phyloP scores from a whole-genome alignment of 805 yeast species.

The Clavispora carvajalis region DNA sequence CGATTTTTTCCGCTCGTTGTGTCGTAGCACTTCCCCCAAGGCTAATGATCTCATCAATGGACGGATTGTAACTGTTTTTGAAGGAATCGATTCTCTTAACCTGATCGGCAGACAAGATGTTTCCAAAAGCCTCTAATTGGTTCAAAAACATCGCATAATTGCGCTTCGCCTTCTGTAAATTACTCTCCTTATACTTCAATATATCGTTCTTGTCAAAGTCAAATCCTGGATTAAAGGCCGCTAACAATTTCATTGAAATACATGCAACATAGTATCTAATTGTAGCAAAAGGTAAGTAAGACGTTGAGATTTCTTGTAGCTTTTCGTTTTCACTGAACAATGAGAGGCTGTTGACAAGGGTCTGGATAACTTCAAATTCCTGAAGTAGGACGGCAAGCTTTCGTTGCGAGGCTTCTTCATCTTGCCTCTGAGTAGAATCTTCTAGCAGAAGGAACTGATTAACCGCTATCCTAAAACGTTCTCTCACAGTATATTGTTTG shows the following conservation, averaged over 20 bases:
- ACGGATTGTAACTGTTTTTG: slow-evolving; percentile 36
- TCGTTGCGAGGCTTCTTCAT: slow-evolving; percentile 38
- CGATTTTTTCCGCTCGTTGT: slow-evolving; percentile 69
- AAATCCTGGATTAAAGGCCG: slow-evolving; percentile 1
- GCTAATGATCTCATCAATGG: slow-evolving; percentile 28
- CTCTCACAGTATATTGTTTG: slow-evolving; percentile 7
- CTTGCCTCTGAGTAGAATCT: slow-evolving; percentile 28
- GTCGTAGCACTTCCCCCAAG: slow-evolving; percentile 32
- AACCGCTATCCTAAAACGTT: slow-evolving; percentile 5
- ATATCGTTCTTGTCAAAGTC: slow-evolving; percentile 10
- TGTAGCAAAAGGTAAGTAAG: slow-evolving; percentile 54
- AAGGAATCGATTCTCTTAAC: slow-evolving; percentile 34
- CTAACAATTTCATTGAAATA: slow-evolving; percentile 15
- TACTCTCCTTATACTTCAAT: slow-evolving; percentile 20
- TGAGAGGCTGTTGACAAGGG: slow-evolving; percentile 41
- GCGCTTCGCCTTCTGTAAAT: slow-evolving; percentile 31
- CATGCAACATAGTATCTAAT: slow-evolving; percentile 54
- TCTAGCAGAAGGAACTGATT: slow-evolving; percentile 2
- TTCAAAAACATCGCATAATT: slow-evolving; percentile 32
- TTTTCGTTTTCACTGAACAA: slow-evolving; percentile 71
- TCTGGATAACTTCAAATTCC: slow-evolving; percentile 41
- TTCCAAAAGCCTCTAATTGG: slow-evolving; percentile 12
- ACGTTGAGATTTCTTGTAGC: slow-evolving; percentile 62
- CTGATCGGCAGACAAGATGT: slow-evolving; percentile 35
- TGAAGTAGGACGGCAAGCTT: slow-evolving; percentile 32